Conservation (phyloP, 441 rosid genomes). For the Gossypium davidsonii region DNA sequence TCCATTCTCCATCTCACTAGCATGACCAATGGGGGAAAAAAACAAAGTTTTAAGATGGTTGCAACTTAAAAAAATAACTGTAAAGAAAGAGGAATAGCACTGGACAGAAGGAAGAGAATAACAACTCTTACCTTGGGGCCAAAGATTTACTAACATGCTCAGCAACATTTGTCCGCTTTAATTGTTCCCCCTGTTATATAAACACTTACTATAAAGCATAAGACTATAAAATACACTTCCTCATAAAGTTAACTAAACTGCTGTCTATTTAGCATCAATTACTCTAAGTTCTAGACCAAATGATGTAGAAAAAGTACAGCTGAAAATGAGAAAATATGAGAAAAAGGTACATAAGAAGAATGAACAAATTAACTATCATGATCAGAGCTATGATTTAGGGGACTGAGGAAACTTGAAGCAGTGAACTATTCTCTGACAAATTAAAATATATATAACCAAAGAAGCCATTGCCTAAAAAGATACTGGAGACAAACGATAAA, state of each 20-base stretch:
- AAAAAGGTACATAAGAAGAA: background rate
- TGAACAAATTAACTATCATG: background rate
- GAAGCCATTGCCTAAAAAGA: background rate
- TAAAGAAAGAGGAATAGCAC: background rate
- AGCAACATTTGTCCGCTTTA: slow-evolving; percentile 41
- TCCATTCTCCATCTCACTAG: slow-evolving; percentile 35
- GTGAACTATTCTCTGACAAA: background rate
- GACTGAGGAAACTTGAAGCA: background rate
- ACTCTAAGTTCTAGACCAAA: background rate
- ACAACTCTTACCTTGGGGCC: slow-evolving; percentile 37
- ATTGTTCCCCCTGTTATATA: slow-evolving; percentile 71
- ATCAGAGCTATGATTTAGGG: background rate
- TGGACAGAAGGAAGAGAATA: background rate
- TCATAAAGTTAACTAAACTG: background rate
- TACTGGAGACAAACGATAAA: background rate
- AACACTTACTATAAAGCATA: background rate
- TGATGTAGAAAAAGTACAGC: background rate
- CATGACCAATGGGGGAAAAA: slow-evolving; percentile 14
- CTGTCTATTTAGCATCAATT: background rate
- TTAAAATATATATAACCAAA: background rate
- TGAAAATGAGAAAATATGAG: background rate
- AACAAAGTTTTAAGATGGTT: slow-evolving; percentile 18
- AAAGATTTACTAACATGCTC: slow-evolving; percentile 56
- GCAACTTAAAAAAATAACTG: background rate
- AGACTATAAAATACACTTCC: background rate